phyloP scores from a whole-genome alignment of 768 basidiomycete species.

The Boletus bicolor region DNA sequence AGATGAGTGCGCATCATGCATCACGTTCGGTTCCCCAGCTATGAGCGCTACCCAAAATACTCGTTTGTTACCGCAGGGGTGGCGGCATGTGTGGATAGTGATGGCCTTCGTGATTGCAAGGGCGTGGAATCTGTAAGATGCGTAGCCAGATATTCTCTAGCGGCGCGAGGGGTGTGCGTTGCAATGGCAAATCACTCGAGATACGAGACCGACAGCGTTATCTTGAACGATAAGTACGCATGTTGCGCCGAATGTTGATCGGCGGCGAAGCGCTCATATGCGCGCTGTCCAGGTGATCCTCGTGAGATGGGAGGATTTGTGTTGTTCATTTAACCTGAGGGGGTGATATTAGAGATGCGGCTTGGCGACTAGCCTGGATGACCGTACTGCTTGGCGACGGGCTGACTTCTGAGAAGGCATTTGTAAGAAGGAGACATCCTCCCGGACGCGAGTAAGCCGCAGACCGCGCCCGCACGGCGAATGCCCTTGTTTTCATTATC shows the following conservation, averaged over 20 bases:
- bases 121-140: neutral
- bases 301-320: neutral
- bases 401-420: neutral
- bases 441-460: neutral
- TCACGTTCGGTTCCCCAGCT: neutral
- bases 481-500: neutral
- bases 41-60: neutral
- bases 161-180: neutral
- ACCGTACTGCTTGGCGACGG: neutral
- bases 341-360: neutral
- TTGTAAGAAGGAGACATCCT: neutral
- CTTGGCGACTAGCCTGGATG: neutral
- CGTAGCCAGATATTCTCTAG: neutral
- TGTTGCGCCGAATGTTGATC: neutral
- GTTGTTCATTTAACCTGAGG: neutral
- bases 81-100: neutral
- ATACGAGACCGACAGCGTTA: neutral
- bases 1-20: neutral
- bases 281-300: slow-evolving; percentile 4
- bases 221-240: neutral
- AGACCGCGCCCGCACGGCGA: neutral
- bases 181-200: neutral
- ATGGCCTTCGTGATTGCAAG: neutral
- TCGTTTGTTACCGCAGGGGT: slow-evolving; percentile 1
- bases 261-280: neutral